Evolutionary conservation across 148 eudicot genomes (phyloP).

Genomic region (Vaccinium corymbosum): DNA sequence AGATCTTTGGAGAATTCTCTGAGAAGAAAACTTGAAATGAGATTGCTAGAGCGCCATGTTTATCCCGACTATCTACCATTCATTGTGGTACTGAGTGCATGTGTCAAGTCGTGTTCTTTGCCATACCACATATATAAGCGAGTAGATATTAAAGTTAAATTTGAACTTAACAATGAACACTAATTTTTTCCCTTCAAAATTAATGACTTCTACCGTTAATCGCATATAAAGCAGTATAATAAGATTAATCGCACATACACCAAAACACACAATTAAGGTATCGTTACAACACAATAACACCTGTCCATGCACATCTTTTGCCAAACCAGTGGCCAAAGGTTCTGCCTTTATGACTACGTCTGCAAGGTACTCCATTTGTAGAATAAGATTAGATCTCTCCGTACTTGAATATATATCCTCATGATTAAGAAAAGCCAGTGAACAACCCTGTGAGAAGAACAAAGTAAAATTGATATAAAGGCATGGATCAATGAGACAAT

Average conservation of each 20-base stretch:
- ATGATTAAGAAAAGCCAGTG: slow-evolving; percentile 62
- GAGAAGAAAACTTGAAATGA: not conserved
- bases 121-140: not conserved
- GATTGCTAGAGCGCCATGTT: not conserved
- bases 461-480: not conserved
- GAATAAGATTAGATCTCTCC: slow-evolving; percentile 38
- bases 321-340: slow-evolving; percentile 82
- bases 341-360: slow-evolving; percentile 64
- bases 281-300: slow-evolving; percentile 28
- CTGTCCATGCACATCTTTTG: slow-evolving; percentile 96
- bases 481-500: not conserved
- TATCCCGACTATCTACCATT: not conserved
- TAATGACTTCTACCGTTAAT: not conserved
- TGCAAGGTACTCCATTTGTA: slow-evolving; percentile 72
- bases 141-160: not conserved
- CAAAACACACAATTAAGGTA: slow-evolving; percentile 5
- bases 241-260: not conserved
- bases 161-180: not conserved
- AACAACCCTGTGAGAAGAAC: slow-evolving; percentile 52
- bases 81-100: too few relatives aligned
- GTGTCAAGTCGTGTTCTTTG: not conserved
- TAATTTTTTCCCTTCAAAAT: not conserved
- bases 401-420: slow-evolving; percentile 60
- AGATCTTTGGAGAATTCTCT: not conserved
- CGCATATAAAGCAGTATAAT: not conserved